Conservation (phyloP, 805 yeast species). For the Nakazawaea peltata region DNA sequence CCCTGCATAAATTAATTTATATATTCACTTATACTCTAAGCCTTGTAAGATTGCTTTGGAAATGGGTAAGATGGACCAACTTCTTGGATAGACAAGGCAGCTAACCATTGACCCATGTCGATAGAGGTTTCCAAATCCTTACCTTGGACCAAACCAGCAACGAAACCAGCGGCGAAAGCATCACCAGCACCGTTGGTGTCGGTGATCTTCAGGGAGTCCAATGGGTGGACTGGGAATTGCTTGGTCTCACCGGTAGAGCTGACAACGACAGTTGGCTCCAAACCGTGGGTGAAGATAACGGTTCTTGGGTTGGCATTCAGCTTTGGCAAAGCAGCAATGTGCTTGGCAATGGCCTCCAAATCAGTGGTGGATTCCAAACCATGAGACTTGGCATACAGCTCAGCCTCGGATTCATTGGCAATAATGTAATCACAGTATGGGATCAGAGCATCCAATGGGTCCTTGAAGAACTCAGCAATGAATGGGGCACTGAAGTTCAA, state of each 20-base stretch:
- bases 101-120: constrained; percentile 95
- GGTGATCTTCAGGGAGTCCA: constrained; percentile 57
- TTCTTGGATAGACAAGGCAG: constrained; percentile 83
- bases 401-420: constrained; percentile 97
- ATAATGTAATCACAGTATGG: constrained; percentile 88
- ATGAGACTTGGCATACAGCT: constrained; percentile 85
- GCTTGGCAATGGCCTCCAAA: constrained; percentile 71
- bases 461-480: constrained; percentile 93
- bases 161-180: constrained; percentile 94
- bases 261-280: constrained; percentile 82
- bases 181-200: constrained; percentile 99
- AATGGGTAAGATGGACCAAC: constrained; percentile 92
- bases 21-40: not conserved
- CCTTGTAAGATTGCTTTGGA: constrained; percentile 48
- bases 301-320: constrained; percentile 68
- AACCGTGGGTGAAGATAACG: constrained; percentile 93
- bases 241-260: constrained; percentile 27
- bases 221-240: constrained; percentile 62
- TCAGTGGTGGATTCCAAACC: constrained; percentile 52
- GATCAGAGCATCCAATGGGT: constrained; percentile 66
- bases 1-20: not conserved
- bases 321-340: constrained; percentile 74
- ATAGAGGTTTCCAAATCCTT: constrained; percentile 51
- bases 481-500: constrained; percentile 95
- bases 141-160: constrained; percentile 79